A percentile compares a stretch with the other conserved stretches of the same genome.
These are phyloP conservation scores for Penicillium sp. DNA, from an alignment of 2,329 filamentous ascomycete genomes.

Conservation along the genomic window DNA sequence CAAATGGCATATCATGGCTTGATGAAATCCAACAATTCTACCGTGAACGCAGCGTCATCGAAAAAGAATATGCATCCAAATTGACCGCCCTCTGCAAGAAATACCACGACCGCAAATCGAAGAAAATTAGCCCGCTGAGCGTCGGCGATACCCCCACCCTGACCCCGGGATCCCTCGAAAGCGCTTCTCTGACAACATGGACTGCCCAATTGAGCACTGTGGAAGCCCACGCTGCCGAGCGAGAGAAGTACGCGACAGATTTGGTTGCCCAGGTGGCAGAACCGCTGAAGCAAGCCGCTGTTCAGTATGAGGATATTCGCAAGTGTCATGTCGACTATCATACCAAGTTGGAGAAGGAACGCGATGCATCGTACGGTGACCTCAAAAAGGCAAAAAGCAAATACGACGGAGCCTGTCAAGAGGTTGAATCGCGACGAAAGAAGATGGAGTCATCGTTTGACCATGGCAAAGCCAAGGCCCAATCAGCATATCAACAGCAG, in stretches of 20 bases:
- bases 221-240: conserved; percentile 80
- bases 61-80: conserved; percentile 93
- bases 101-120: conserved; percentile 95
- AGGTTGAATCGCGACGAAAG: conserved; percentile 89
- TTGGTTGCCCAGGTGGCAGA: conserved; percentile 77
- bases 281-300: conserved; percentile 68
- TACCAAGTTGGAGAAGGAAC: conserved; percentile 79
- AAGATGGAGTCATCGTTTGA: conserved; percentile 94
- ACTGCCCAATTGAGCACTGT: conserved; percentile 86
- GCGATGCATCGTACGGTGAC: conserved; percentile 76
- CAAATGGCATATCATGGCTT: conserved; percentile 85
- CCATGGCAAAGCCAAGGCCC: conserved; percentile 76
- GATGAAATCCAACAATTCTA: conserved; percentile 98
- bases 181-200: conserved; percentile 95
- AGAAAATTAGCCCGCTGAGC: conserved; percentile 78
- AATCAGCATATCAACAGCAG: conserved; percentile 87
- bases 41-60: conserved; percentile 85
- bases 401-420: conserved; percentile 88
- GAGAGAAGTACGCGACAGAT: conserved; percentile 76
- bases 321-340: conserved; percentile 89
- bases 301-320: conserved; percentile 81
- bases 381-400: conserved; percentile 86
- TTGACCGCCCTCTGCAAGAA: conserved; percentile 85
- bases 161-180: conserved; percentile 93
- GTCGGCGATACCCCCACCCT: conserved; percentile 89